A percentile compares a stretch with the other conserved stretches of the same genome.
These are phyloP conservation scores for Miamiensis avidus DNA, from an alignment of 169 alveolate genomes.

Conservation along the genomic window DNA sequence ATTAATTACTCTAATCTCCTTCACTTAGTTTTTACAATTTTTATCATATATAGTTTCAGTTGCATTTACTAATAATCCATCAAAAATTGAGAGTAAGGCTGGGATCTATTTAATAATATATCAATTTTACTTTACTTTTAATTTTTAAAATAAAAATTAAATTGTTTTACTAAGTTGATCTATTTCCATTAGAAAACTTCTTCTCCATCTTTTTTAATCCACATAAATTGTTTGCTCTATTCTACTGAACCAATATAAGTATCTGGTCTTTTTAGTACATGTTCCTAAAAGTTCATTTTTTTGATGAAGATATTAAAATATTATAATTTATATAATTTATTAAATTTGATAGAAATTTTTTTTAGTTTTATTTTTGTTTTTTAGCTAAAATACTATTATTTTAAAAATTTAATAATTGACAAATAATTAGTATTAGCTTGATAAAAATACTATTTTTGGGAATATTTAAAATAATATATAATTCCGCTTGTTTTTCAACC, in stretches of 20 bases:
- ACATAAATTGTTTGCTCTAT: slow-evolving; percentile 91
- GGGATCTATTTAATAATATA: slow-evolving; percentile 92
- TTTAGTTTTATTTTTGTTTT: too few relatives aligned
- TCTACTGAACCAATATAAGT: slow-evolving; percentile 97
- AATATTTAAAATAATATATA: too few relatives aligned
- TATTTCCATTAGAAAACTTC: slow-evolving; percentile 76
- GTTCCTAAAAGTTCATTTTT: too few relatives aligned
- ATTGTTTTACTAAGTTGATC: slow-evolving; percentile 71
- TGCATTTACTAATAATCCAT: slow-evolving; percentile 99
- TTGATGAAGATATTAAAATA: too few relatives aligned
- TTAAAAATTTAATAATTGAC: too few relatives aligned
- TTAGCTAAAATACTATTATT: too few relatives aligned
- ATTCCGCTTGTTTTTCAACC: too few relatives aligned
- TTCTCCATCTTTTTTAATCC: too few relatives aligned
- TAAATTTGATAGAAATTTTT: too few relatives aligned
- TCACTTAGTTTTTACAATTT: slow-evolving; percentile 70
- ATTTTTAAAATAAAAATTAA: slow-evolving; percentile 14
- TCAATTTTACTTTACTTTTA: slow-evolving; percentile 1
- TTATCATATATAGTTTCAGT: slow-evolving; percentile 94
- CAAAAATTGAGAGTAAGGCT: slow-evolving; percentile 98
- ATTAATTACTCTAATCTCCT: slow-evolving; percentile 78
- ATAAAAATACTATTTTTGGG: too few relatives aligned
- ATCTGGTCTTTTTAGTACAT: slow-evolving; percentile 98
- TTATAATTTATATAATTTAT: too few relatives aligned
- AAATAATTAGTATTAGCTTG: too few relatives aligned